Percentiles rank a stretch among this genome's conserved stretches.
Evolutionary conservation across 495 filamentous ascomycete species (phyloP).

Genomic region (Xanthoparmelia taractica): DNA sequence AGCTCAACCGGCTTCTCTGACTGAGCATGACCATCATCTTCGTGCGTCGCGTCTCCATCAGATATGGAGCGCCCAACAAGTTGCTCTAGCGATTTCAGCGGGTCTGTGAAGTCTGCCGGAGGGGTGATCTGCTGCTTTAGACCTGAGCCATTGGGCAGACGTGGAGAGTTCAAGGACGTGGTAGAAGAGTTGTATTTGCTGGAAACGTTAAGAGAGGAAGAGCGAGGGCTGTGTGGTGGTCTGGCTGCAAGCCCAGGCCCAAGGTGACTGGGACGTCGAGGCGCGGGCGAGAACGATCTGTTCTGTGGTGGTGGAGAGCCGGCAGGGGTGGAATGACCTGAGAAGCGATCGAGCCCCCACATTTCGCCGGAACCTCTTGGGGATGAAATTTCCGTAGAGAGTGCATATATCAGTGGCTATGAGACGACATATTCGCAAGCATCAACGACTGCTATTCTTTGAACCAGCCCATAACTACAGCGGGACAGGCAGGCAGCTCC

Average conservation of each 20-base stretch:
- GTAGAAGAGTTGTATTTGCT: slow-evolving; percentile 62
- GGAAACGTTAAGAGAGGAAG: slow-evolving; percentile 58
- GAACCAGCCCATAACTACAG: not conserved
- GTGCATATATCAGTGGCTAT: not conserved
- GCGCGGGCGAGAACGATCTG: slow-evolving; percentile 63
- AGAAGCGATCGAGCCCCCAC: slow-evolving; percentile 88
- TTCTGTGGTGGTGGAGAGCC: slow-evolving; percentile 51
- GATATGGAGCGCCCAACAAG: slow-evolving; percentile 55
- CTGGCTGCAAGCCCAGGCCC: slow-evolving; percentile 49
- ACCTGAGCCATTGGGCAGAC: slow-evolving; percentile 57
- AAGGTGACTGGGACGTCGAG: slow-evolving; percentile 54
- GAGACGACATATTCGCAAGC: not conserved
- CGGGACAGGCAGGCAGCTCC: not conserved
- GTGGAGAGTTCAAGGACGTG: slow-evolving; percentile 57
- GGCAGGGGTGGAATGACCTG: slow-evolving; percentile 59
- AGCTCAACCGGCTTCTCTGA: slow-evolving; percentile 39
- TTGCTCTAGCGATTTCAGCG: slow-evolving; percentile 60
- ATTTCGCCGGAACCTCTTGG: not conserved
- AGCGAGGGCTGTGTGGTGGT: slow-evolving; percentile 53
- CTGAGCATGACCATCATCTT: slow-evolving; percentile 3
- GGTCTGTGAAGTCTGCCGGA: slow-evolving; percentile 55
- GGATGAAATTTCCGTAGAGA: not conserved
- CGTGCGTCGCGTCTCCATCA: slow-evolving; percentile 31
- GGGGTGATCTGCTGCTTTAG: slow-evolving; percentile 49
- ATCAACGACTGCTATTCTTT: not conserved